Conservation (phyloP, 306 rosid genomes). For the Trichosanthes cucumerina region DNA sequence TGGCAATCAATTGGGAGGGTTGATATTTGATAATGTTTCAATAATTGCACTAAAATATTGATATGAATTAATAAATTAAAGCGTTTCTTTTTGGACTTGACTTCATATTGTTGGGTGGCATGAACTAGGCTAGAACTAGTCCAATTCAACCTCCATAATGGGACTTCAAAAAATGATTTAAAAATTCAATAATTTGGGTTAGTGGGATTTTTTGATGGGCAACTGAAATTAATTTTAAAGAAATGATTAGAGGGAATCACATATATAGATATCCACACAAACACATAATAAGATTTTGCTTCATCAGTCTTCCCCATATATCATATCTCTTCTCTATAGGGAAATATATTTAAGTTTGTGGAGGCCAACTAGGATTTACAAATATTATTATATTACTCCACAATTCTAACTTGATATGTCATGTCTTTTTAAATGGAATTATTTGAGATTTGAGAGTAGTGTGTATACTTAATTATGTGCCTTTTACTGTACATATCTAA, state of each 20-base stretch:
- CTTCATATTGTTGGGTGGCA: conserved; percentile 11
- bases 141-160: conserved; percentile 5
- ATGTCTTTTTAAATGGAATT: neutral
- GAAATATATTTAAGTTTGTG: neutral
- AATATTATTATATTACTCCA: neutral
- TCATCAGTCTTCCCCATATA: neutral
- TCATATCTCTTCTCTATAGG: neutral
- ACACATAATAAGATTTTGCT: neutral
- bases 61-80: neutral
- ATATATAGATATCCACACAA: neutral
- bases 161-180: neutral
- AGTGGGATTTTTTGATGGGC: neutral
- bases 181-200: neutral
- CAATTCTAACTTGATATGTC: neutral
- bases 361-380: conserved; percentile 1
- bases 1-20: neutral
- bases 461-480: neutral
- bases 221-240: neutral
- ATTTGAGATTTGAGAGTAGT: neutral
- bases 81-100: neutral
- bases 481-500: neutral
- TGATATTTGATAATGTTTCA: neutral
- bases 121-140: neutral
- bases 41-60: conserved; percentile 4
- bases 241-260: neutral